phyloP scores from a whole-genome alignment of 805 yeast species.

The Schizosaccharomyces lindneri region DNA sequence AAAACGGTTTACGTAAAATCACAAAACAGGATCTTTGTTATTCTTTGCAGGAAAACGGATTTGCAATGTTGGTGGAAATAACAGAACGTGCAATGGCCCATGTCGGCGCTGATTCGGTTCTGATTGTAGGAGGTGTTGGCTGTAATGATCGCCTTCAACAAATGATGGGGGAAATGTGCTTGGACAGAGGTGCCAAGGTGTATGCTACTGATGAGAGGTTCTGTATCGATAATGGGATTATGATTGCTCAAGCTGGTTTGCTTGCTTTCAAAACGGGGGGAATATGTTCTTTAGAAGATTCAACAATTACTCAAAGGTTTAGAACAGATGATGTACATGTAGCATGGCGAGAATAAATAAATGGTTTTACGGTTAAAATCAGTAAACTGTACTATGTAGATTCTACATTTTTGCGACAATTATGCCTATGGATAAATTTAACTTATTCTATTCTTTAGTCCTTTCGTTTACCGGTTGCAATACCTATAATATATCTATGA shows the following conservation, averaged over 20 bases:
- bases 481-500: neutral
- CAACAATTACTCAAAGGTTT: conserved; percentile 79
- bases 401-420: too few relatives aligned
- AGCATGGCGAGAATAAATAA: conserved; percentile 46
- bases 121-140: conserved; percentile 97
- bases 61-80: conserved; percentile 90
- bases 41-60: conserved; percentile 74
- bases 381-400: neutral
- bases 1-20: conserved; percentile 12
- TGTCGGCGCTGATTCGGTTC: conserved; percentile 64
- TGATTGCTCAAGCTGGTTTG: conserved; percentile 96
- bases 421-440: too few relatives aligned
- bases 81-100: conserved; percentile 98
- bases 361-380: neutral
- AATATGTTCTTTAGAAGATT: conserved; percentile 28
- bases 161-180: conserved; percentile 92
- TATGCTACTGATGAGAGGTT: conserved; percentile 91
- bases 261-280: conserved; percentile 66
- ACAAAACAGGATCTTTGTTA: conserved; percentile 54
- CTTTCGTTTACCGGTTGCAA: neutral
- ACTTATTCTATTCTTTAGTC: too few relatives aligned
- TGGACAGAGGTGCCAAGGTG: conserved; percentile 67
- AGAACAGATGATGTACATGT: conserved; percentile 73
- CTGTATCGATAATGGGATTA: conserved; percentile 92
- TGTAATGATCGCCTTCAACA: conserved; percentile 74